phyloP scores from a whole-genome alignment of 2,329 filamentous ascomycete genomes.

The Ambrosiella beaveri region DNA sequence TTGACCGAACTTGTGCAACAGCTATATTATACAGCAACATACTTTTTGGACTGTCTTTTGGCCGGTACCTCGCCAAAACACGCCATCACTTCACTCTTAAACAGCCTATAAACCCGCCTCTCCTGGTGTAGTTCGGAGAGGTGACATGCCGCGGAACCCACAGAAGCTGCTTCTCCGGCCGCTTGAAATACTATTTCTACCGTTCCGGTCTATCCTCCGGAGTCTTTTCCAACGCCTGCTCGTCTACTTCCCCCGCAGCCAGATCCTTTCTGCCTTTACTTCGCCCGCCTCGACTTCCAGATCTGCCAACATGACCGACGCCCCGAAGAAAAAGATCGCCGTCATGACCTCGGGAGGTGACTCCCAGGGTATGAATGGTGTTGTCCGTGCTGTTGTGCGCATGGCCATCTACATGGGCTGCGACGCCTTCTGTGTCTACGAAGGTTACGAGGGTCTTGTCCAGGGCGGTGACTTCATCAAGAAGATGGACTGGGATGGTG shows the following conservation, averaged over 20 bases:
- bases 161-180: conserved; percentile 18
- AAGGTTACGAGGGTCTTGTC: conserved; percentile 92
- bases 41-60: not conserved
- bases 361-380: conserved; percentile 87
- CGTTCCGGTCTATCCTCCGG: conserved; percentile 17
- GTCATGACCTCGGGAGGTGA: conserved; percentile 92
- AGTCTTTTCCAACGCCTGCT: conserved; percentile 10
- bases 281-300: conserved; percentile 6
- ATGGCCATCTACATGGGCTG: conserved; percentile 76
- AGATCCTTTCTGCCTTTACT: conserved; percentile 11
- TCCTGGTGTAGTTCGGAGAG: conserved; percentile 6
- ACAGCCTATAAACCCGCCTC: not conserved
- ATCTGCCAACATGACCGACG: conserved; percentile 18
- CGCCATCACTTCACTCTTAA: not conserved
- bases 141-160: conserved; percentile 12
- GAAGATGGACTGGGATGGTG: conserved; percentile 80
- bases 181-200: conserved; percentile 18
- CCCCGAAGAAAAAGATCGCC: conserved; percentile 51
- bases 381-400: conserved; percentile 76
- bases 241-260: conserved; percentile 10
- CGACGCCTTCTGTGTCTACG: conserved; percentile 67
- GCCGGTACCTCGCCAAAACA: not conserved
- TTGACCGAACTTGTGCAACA: not conserved
- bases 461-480: conserved; percentile 76
- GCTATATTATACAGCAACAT: not conserved